Base-by-base conservation (phyloP, 148 eudicot genomes). In the Cornus suecica region DNA sequence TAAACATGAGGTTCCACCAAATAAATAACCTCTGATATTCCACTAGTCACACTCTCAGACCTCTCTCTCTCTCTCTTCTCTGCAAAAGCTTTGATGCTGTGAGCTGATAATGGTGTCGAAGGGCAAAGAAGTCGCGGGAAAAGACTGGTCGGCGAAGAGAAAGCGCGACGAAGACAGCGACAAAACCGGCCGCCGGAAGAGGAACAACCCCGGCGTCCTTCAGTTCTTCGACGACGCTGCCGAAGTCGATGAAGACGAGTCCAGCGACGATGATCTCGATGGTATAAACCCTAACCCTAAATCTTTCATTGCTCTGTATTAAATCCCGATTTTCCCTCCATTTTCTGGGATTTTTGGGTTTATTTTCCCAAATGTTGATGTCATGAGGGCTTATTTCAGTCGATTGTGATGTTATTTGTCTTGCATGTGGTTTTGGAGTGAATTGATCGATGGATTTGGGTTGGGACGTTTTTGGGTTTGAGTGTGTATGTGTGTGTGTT, bases 161-260 rank as follows among this genome's bases (percentile, higher is more conserved):
- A 84, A 76, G 77, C 74, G 71, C 45, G 56, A 41, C 42, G 45
- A 41, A 10, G 83, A 83, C 79, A 63, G 76, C 29, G 87, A 78
- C 32, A 84, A 86, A 66, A 66, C 77, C 62, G 87, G 82, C 56
- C 42, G 65, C 28, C 77, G 71, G 37, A 89, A 82, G 78, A 80
- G 81, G 70, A 87, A 75, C 61, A 87, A 86, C 80, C 88, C 83
- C 37, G 84, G 73, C 23, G 85, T 89, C 45, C 85, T 89, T 10
- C 87, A 85, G 77, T 91, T 89, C 77, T 86, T 91, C 72, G 97
- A 91, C 3, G 91, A 88, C 48, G 73, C 85, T 15, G 93, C 93
- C 51, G 88, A 86, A 60, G 45, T 72, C 62, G 90, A 84, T 22
- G 88, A 77, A 31, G 81, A 70, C 31, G 82, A 81, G 26, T 71